phyloP scores from a whole-genome alignment of 1,284 basidiomycete species.

The Neonothopanus nambi region DNA sequence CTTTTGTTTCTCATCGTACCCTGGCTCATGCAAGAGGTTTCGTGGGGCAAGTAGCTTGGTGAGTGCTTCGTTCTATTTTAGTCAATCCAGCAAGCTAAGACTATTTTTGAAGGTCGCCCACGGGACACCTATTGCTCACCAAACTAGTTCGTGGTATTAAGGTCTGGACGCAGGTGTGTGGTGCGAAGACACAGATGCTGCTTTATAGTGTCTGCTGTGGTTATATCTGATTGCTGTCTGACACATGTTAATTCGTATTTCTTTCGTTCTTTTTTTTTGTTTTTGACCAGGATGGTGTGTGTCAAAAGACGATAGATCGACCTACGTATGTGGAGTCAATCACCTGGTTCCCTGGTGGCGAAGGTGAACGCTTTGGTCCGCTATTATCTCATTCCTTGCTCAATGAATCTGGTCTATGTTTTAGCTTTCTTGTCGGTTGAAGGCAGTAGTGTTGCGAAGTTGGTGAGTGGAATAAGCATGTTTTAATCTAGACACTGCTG shows the following conservation, averaged over 20 bases:
- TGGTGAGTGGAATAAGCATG: constrained; percentile 39
- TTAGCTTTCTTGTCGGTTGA: constrained; percentile 60
- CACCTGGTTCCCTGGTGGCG: constrained; percentile 69
- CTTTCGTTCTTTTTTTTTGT: constrained; percentile 12
- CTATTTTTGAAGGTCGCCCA: constrained; percentile 56
- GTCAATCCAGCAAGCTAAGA: constrained; percentile 5
- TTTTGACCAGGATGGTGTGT: constrained; percentile 61
- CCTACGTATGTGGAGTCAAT: constrained; percentile 62
- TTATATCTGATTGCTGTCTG: constrained; percentile 1
- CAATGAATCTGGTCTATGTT: constrained; percentile 9
- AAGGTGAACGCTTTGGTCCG: constrained; percentile 41
- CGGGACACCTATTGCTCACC: constrained; percentile 61
- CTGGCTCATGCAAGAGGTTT: constrained; percentile 75
- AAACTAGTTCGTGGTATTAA: constrained; percentile 72
- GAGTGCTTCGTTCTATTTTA: constrained; percentile 13
- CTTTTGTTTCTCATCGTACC: constrained; percentile 59
- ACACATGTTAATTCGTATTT: constrained; percentile 11
- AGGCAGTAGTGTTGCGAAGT: constrained; percentile 37
- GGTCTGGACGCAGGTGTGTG: constrained; percentile 69
- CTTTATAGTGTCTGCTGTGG: not conserved
- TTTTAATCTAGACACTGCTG: not conserved
- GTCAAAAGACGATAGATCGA: constrained; percentile 69
- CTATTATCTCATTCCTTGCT: not conserved
- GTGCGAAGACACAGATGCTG: constrained; percentile 4
- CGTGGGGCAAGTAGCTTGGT: constrained; percentile 81